Evolutionary conservation across 768 basidiomycete genomes (phyloP).

Genomic region (Boletales sp.): DNA sequence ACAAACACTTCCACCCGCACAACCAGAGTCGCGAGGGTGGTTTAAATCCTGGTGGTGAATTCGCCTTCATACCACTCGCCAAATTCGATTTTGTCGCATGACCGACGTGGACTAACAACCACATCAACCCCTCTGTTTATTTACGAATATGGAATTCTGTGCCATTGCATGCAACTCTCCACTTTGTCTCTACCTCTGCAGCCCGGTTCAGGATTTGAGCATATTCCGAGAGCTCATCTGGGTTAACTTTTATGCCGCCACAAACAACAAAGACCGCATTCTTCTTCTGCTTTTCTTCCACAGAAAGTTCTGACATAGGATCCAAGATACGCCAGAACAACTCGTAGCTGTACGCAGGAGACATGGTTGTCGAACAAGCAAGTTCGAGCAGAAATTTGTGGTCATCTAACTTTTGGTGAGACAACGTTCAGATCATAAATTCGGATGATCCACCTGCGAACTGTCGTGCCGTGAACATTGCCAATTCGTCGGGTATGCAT

Average conservation of each 20-base stretch:
- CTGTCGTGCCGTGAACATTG: constrained; percentile 53
- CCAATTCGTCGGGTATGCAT: constrained; percentile 63
- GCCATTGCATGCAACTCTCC: constrained; percentile 31
- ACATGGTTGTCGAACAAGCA: constrained; percentile 68
- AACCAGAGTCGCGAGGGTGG: constrained; percentile 24
- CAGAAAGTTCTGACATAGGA: constrained; percentile 18
- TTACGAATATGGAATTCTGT: constrained; percentile 20
- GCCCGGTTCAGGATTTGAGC: constrained; percentile 36
- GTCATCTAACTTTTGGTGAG: constrained; percentile 46
- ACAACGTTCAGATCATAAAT: background rate
- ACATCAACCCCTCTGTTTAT: background rate
- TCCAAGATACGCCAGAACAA: constrained; percentile 46
- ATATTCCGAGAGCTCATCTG: constrained; percentile 52
- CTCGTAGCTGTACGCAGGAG: constrained; percentile 56
- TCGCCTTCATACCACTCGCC: background rate
- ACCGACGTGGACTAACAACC: too few species aligned
- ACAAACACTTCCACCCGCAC: constrained; percentile 11
- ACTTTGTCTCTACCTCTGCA: constrained; percentile 21
- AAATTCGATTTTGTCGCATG: too few species aligned
- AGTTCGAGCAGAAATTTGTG: constrained; percentile 75
- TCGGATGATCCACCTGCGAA: constrained; percentile 52
- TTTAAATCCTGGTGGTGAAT: constrained; percentile 24
- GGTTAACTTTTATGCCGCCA: constrained; percentile 61
- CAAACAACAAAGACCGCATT: constrained; percentile 19
- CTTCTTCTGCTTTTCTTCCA: constrained; percentile 22